Percentiles rank a stretch among this genome's conserved stretches.
These are phyloP conservation scores for Herpetomonas samuelpessoai DNA, from an alignment of 208 protist genomes.

Conservation along the genomic window DNA sequence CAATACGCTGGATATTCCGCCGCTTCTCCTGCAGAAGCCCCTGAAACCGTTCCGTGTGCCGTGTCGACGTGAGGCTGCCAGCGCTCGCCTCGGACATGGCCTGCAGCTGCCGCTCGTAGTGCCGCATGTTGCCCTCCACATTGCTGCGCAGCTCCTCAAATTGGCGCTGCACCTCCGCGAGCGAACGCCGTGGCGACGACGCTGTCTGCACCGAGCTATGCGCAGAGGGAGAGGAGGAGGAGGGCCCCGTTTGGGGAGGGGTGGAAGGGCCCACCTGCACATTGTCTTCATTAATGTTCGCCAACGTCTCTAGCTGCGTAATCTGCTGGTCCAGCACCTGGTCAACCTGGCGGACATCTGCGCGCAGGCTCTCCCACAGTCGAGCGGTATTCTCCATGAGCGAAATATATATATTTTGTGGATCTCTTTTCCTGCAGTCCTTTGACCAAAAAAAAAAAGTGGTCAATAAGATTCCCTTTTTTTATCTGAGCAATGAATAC, in stretches of 20 bases:
- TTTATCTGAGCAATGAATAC: no score
- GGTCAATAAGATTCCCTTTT: no score
- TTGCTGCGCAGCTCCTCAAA: constrained; percentile 26
- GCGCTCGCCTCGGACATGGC: constrained; percentile 25
- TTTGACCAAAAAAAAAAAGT: no score
- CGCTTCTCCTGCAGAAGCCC: constrained; percentile 60
- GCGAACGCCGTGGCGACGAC: not conserved
- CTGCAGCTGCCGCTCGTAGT: constrained; percentile 24
- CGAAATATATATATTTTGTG: no score
- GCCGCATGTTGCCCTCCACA: constrained; percentile 19
- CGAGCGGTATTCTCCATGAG: constrained; percentile 31
- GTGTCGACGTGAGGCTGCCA: constrained; percentile 9
- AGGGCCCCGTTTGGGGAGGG: not conserved
- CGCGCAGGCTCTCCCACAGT: constrained; percentile 61
- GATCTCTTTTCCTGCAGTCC: no score
- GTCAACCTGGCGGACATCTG: constrained; percentile 64
- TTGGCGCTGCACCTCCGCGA: constrained; percentile 12
- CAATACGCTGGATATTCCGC: constrained; percentile 30
- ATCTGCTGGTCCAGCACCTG: constrained; percentile 59
- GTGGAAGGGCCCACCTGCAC: constrained; percentile 2
- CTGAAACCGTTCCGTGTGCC: constrained; percentile 66
- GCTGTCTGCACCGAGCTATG: not conserved
- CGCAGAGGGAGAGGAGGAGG: not conserved
- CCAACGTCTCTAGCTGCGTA: constrained; percentile 31
- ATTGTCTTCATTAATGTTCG: constrained; percentile 32